Evolutionary conservation across 2,329 filamentous ascomycete genomes (phyloP).

Genomic region (Fusarium solani-melongenae): DNA sequence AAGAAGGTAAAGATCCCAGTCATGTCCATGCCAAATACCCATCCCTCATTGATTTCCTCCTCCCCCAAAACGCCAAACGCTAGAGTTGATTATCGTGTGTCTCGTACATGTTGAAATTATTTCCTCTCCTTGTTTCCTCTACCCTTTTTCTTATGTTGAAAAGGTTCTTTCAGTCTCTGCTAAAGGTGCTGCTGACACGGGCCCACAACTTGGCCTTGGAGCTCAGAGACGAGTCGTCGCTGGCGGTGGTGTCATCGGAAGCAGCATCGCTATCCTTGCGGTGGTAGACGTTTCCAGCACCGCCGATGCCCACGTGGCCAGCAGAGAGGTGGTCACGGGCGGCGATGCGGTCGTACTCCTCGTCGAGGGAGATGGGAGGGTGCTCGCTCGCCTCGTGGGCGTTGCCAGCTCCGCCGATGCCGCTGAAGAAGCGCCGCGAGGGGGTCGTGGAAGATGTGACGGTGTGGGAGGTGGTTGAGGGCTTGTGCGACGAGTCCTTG

Average conservation of each 20-base stretch:
- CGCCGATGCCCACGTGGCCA: slow-evolving; percentile 75
- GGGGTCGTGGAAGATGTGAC: slow-evolving; percentile 51
- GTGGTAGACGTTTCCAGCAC: slow-evolving; percentile 74
- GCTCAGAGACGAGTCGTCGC: slow-evolving; percentile 46
- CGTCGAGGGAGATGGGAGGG: slow-evolving; percentile 62
- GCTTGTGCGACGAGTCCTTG: slow-evolving; percentile 52
- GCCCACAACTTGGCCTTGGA: slow-evolving; percentile 49
- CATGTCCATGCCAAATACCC: slow-evolving; percentile 34
- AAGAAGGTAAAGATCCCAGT: slow-evolving; percentile 1
- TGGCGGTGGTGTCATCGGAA: slow-evolving; percentile 45
- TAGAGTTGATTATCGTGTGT: slow-evolving; percentile 3
- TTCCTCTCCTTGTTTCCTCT: not conserved
- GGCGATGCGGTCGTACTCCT: slow-evolving; percentile 58
- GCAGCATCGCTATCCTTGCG: slow-evolving; percentile 50
- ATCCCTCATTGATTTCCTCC: slow-evolving; percentile 15
- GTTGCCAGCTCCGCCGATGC: slow-evolving; percentile 76
- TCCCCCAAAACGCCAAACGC: slow-evolving; percentile 42
- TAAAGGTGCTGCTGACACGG: slow-evolving; percentile 48
- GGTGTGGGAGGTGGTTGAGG: slow-evolving; percentile 57
- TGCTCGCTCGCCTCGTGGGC: slow-evolving; percentile 58
- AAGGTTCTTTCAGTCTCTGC: slow-evolving; percentile 38
- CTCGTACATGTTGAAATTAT: slow-evolving; percentile 6
- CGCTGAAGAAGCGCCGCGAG: slow-evolving; percentile 69
- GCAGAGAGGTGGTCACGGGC: slow-evolving; percentile 54
- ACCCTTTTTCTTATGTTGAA: not conserved